Base-by-base conservation (phyloP, 2,329 filamentous ascomycete species). In the Aureobasidium sp. region DNA sequence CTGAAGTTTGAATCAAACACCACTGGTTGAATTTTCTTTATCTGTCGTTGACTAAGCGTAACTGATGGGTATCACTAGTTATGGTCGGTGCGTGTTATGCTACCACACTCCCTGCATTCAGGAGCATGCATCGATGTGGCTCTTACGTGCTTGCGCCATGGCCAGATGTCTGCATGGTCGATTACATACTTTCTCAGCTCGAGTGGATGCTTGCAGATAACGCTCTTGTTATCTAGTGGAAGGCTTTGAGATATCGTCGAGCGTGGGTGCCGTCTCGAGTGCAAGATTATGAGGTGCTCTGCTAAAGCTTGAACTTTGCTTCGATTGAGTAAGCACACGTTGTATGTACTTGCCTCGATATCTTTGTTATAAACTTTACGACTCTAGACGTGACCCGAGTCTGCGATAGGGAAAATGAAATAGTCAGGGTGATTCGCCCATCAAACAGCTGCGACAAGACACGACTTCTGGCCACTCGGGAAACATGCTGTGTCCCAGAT, bases 131-230 rank as follows among this genome's bases (percentile, higher is more conserved):
- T 45, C 22, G 1, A n/a, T n/a, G 54, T 58, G 54, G 54, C 54
- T 47, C 7, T 44, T 37, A 19, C 53, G 33, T 47, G 42, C 27
- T 58, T 58, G 54, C 54, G 42, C 31, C 42, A 58, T 58, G 54
- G 37, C 31, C 29, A 58, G 54, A 47, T 15, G 19, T 58, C 29
- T 58, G 31, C 54, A 58, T 58, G 14, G 42, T 54, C 50, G 24
- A 15, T 42, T 31, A 37, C 35, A 54, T 54, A 22, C 37, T n/a
- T 29, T 15, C 12, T 19, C 19, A 37, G 17, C 52, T 44, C 15
- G 15, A 29, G 8, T n/a, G 19, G 33, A 54, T n/a, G 24, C 22
- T 3, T 54, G 24, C 35, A 17, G 22, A 12, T 2, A 19, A 48
- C 8, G 7, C 31, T 12, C 45, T 31, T 22, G 44, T 47, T 22